A percentile compares a stretch with the other conserved stretches of the same genome.
Evolutionary conservation across 345 rosid genomes (phyloP).

Genomic region (Noccaea caerulescens): DNA sequence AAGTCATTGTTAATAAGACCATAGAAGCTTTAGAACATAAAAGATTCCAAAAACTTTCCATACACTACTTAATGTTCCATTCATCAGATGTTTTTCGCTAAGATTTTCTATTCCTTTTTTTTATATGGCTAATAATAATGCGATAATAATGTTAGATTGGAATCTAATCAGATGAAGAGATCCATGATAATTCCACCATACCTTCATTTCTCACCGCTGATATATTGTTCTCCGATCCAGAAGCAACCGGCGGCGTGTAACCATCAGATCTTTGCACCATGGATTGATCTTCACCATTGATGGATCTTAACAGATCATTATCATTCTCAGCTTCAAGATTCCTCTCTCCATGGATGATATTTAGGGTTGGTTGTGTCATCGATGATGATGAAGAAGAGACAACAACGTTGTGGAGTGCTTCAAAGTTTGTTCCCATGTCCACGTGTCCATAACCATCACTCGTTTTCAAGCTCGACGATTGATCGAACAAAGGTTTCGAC

Average conservation of each 20-base stretch:
- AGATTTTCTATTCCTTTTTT: slow-evolving; percentile 4
- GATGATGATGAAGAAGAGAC: slow-evolving; percentile 43
- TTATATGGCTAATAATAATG: not conserved
- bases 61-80: slow-evolving; percentile 17
- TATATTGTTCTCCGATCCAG: slow-evolving; percentile 48
- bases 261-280: slow-evolving; percentile 45
- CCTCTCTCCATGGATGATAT: slow-evolving; percentile 35
- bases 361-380: slow-evolving; percentile 42
- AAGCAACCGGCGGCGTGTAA: slow-evolving; percentile 39
- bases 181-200: slow-evolving; percentile 81
- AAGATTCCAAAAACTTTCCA: slow-evolving; percentile 28
- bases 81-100: slow-evolving; percentile 23
- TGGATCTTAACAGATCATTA: slow-evolving; percentile 51
- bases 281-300: slow-evolving; percentile 38
- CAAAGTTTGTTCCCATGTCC: slow-evolving; percentile 41
- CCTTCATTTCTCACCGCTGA: slow-evolving; percentile 48
- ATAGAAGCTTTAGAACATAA: slow-evolving; percentile 27
- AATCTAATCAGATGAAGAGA: slow-evolving; percentile 69
- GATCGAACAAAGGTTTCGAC: slow-evolving; percentile 29
- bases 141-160: slow-evolving; percentile 26
- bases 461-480: slow-evolving; percentile 22
- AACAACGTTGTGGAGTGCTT: slow-evolving; percentile 55
- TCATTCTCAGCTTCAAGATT: slow-evolving; percentile 16
- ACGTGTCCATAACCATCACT: slow-evolving; percentile 37
- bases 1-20: slow-evolving; percentile 26